Conservation (phyloP, 2,329 filamentous ascomycete species). For the Thermoascus crustaceus region DNA sequence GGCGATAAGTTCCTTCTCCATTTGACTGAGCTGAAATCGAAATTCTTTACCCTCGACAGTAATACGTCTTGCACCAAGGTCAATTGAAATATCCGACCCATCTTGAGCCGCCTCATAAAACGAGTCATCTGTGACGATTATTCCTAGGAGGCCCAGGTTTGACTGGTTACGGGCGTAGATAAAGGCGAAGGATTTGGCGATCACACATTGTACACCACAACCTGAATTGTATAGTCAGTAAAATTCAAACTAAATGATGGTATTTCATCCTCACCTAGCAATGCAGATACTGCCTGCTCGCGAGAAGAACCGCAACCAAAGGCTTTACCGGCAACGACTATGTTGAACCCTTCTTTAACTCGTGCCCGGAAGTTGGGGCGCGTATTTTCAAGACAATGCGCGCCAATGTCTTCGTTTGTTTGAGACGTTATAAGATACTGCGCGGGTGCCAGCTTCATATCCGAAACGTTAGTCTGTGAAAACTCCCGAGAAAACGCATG, state of each 20-base stretch:
- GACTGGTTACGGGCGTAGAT: constrained; percentile 42
- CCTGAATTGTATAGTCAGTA: constrained; percentile 9
- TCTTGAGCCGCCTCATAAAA: constrained; percentile 33
- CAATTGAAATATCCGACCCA: constrained; percentile 29
- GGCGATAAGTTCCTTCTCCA: constrained; percentile 33
- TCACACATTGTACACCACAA: constrained; percentile 34
- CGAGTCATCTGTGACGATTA: constrained; percentile 30
- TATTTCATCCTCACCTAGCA: constrained; percentile 22
- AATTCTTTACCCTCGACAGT: constrained; percentile 20
- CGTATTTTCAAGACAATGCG: constrained; percentile 35
- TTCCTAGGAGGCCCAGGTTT: constrained; percentile 38
- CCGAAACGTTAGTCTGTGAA: neutral
- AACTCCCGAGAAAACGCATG: neutral
- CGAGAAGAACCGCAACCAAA: constrained; percentile 42
- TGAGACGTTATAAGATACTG: constrained; percentile 25
- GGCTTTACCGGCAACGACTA: constrained; percentile 40
- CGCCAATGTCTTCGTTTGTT: constrained; percentile 27
- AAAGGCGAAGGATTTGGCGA: constrained; percentile 40
- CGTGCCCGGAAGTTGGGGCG: constrained; percentile 34
- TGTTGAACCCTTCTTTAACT: constrained; percentile 27
- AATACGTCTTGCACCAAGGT: constrained; percentile 17
- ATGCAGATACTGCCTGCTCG: constrained; percentile 36
- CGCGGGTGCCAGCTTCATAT: constrained; percentile 31
- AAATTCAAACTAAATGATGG: neutral
- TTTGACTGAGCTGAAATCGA: constrained; percentile 29